Base-by-base conservation (phyloP, 177 flowering plant species). In the Vitis hybrid region DNA sequence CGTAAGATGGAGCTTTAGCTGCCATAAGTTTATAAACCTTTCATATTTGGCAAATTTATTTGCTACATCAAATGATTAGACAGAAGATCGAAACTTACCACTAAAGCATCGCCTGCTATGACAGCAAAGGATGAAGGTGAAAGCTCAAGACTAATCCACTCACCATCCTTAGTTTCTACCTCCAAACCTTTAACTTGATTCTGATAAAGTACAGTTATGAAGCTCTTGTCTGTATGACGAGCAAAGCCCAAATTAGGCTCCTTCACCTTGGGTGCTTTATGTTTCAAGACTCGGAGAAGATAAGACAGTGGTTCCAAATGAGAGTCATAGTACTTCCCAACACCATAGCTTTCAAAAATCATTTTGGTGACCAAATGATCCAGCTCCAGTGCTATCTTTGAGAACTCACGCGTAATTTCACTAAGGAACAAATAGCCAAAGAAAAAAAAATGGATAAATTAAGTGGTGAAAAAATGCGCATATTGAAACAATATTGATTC, bases 311-410 rank as follows among this genome's bases (percentile, higher is more conserved):
- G 76, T 2, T 40, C 80, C 14, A 62, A 10, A n/a, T 82, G 70
- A 49, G 81, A 59, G 4, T 78, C 80, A 17, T 62, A 65, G 69
- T 82, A 63, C 60, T 80, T 78, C 56, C 71, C 81, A 34, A 79
- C 71, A 1, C 84, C 87, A 52, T 81, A 85, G 80, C 85, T 82
- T 45, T 85, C 83, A 9, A 78, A 83, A 9, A 85, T 50, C 84
- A 85, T 85, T 54, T 30, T 80, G 1, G 63, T 77, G 69, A 83
- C 84, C 73, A 54, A 67, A 9, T 73, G 69, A 45, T 85, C 89
- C 14, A 85, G 17, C 56, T 79, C 80, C 1, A 68, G 75, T 12
- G 72, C 72, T 14, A 32, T 30, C 66, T 67, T 77, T 2, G 85
- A 68, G 56, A 72, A 83, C 55, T 71, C 48, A 30, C 52, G n/a